phyloP scores from a whole-genome alignment of 2,329 filamentous ascomycete genomes.

The Botryotinia globosa region DNA sequence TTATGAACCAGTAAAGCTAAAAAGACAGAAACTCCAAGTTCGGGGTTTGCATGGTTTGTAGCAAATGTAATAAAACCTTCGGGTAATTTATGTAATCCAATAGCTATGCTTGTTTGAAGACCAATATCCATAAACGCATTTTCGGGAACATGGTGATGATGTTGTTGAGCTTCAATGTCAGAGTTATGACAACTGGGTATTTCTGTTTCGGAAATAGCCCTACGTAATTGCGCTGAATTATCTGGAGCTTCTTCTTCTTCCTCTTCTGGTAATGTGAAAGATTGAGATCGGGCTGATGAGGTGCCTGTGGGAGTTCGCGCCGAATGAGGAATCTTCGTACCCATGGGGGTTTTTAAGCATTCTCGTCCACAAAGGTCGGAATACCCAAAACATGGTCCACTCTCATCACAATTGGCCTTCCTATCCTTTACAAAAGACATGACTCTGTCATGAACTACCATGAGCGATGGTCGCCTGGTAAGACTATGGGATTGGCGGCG shows the following conservation, averaged over 20 bases:
- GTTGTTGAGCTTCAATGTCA: slow-evolving; percentile 41
- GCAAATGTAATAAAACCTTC: slow-evolving; percentile 89
- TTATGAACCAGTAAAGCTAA: slow-evolving; percentile 97
- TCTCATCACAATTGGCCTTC: slow-evolving; percentile 60
- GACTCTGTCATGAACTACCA: slow-evolving; percentile 54
- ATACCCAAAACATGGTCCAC: slow-evolving; percentile 61
- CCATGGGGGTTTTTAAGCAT: slow-evolving; percentile 48
- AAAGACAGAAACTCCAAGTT: slow-evolving; percentile 87
- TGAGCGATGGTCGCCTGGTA: slow-evolving; percentile 51
- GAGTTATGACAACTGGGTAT: slow-evolving; percentile 24
- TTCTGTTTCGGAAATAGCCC: slow-evolving; percentile 19
- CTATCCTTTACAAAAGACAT: slow-evolving; percentile 65
- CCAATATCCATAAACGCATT: slow-evolving; percentile 94
- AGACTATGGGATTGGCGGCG: slow-evolving; percentile 11
- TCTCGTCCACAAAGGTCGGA: slow-evolving; percentile 64
- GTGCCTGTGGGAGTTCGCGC: slow-evolving; percentile 25
- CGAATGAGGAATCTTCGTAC: slow-evolving; percentile 18
- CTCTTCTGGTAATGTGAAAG: slow-evolving; percentile 17
- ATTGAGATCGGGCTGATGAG: slow-evolving; percentile 16
- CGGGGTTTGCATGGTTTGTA: slow-evolving; percentile 92
- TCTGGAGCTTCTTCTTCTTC: neutral
- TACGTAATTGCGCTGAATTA: slow-evolving; percentile 10
- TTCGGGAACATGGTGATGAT: slow-evolving; percentile 92
- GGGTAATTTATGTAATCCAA: slow-evolving; percentile 93
- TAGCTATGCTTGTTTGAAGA: slow-evolving; percentile 93